Evolutionary conservation across 352 stramenopile species (phyloP).

Genomic region (Chrysophaeum taylorii): DNA sequence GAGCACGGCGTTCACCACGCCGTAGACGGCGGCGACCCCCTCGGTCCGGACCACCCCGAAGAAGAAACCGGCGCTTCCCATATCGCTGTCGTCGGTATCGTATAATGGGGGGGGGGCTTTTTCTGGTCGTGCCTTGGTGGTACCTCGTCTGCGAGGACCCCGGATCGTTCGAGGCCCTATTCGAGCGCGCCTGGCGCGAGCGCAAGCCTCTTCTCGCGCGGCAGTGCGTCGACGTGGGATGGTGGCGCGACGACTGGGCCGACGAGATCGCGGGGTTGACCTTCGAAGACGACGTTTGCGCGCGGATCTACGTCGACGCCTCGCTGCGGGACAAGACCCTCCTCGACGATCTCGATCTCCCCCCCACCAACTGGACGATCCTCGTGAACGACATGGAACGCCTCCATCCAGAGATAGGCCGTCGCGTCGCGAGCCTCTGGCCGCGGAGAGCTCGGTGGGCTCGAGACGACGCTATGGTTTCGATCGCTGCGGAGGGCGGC

Average conservation of each 20-base stretch:
- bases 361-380: not conserved
- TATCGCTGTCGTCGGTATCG: too few species aligned
- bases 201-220: too few species aligned
- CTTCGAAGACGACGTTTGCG: not conserved
- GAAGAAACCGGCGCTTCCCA: too few species aligned
- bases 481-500: slow-evolving; percentile 1
- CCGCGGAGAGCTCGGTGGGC: not conserved
- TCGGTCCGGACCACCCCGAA: too few species aligned
- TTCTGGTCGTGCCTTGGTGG: too few species aligned
- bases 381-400: slow-evolving; percentile 5
- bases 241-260: too few species aligned
- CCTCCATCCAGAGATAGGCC: not conserved
- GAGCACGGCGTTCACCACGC: slow-evolving; percentile 82
- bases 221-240: too few species aligned
- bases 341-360: not conserved
- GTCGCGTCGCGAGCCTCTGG: not conserved
- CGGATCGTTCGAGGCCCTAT: too few species aligned
- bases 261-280: not conserved
- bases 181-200: too few species aligned
- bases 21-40: slow-evolving; percentile 67
- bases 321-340: not conserved
- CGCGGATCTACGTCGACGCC: not conserved
- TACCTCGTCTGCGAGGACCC: too few species aligned
- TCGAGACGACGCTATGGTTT: slow-evolving; percentile 10
- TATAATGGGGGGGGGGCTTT: too few species aligned